These are phyloP conservation scores for Typha latifolia DNA, from an alignment of 176 grass and related monocot species.

Conservation along the genomic window DNA sequence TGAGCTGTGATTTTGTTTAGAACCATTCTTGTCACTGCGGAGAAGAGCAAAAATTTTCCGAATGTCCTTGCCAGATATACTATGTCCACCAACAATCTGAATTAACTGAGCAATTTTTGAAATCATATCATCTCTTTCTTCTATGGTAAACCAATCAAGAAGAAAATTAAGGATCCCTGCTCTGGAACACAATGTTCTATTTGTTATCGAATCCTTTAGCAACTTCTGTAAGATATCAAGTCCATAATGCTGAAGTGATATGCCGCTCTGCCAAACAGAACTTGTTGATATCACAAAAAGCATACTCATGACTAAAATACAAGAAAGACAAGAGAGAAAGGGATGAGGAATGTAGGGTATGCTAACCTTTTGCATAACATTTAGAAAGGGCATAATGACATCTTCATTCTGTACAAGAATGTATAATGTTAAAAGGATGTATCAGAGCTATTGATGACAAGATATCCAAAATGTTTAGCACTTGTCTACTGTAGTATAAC, in stretches of 20 bases:
- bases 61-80: constrained; percentile 95
- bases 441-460: constrained; percentile 14
- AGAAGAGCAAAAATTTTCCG: constrained; percentile 87
- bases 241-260: constrained; percentile 73
- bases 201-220: constrained; percentile 80
- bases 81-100: constrained; percentile 95
- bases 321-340: not conserved
- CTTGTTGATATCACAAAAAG: constrained; percentile 28
- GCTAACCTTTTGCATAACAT: constrained; percentile 80
- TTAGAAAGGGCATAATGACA: constrained; percentile 74
- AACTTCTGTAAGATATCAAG: constrained; percentile 69
- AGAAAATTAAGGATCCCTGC: constrained; percentile 83
- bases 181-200: constrained; percentile 89
- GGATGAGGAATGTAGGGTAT: not conserved
- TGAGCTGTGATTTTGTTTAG: constrained; percentile 57
- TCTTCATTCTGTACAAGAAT: constrained; percentile 76
- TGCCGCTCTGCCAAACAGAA: constrained; percentile 84
- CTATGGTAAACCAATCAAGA: constrained; percentile 91
- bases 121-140: constrained; percentile 60
- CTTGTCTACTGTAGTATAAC: too few species aligned
- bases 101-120: constrained; percentile 70
- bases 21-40: constrained; percentile 55
- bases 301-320: not conserved
- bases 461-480: constrained; percentile 5
- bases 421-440: constrained; percentile 24